Evolutionary conservation across 306 rosid genomes (phyloP), one percentile per base, ranked within the genome.

Genomic region (Quercus glauca): DNA sequence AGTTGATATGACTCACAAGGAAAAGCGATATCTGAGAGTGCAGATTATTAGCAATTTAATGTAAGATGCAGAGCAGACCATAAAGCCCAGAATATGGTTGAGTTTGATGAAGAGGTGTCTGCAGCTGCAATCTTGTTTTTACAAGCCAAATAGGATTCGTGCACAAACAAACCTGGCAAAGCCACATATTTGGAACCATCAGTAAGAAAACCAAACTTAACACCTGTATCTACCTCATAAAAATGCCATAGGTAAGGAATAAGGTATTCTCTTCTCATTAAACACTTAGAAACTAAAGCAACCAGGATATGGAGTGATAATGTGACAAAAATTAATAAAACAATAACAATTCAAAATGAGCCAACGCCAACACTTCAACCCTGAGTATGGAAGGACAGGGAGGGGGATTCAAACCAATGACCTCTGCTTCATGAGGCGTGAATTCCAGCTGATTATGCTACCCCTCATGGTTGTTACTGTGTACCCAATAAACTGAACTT

Each of bases 61-160:
- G 55, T 77, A 85, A 86, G 91, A 88, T 69, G 71, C 69, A 78
- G 83, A 88, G 84, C 88, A 83, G 87, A 95, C 99, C 98, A 86
- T 91, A 91, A 84, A 95, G 72, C 83, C 99, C 97, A 68, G 90
- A 82, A 87, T 95, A 91, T 37, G 97, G 98, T 28, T 41, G 97
- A 25, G 91, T 84, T 88, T 91, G 98, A 91, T 91, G 92, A 83
- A 91, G 90, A 79, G 97, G 98, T 84, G 86, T 91, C 87, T 95
- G 99, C 87, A 95, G 99, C 90, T 95, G 98, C 90, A 95, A 77
- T 89, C 99, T 90, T 82, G 98, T 95, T 83, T 95, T 95, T 68
- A 95, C 98, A 20, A 95, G 91, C 98, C 99, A 93, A 72, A 93
- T 80, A 68, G 98, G 99, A 85, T 93, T 90, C 51, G 99, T 95